Percentiles rank a stretch among this genome's conserved stretches.
Conservation (phyloP, 2,329 filamentous ascomycete species). For the Aspergillus flavus region DNA sequence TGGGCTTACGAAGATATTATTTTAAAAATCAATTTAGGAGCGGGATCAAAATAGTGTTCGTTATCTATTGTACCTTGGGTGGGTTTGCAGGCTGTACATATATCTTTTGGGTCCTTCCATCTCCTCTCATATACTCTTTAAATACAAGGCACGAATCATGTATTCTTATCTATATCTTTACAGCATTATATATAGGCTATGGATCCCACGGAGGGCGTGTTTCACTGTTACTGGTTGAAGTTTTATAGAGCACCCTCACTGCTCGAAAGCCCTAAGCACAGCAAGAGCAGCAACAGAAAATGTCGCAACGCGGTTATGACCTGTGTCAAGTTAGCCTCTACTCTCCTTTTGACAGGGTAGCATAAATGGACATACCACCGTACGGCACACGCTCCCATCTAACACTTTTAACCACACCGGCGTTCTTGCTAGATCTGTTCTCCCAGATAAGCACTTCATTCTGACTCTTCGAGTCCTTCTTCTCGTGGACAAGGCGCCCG, state of each 20-base stretch:
- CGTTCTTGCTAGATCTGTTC: conserved; percentile 21
- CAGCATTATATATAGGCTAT: background rate
- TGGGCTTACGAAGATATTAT: conserved; percentile 18
- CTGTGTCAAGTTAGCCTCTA: conserved; percentile 23
- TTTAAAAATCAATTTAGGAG: conserved; percentile 12
- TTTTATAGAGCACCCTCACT: conserved; percentile 15
- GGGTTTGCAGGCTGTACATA: conserved; percentile 22
- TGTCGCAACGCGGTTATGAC: conserved; percentile 46
- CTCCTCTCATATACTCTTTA: conserved; percentile 20
- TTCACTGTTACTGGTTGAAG: background rate
- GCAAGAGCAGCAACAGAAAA: conserved; percentile 41
- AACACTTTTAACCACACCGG: conserved; percentile 38
- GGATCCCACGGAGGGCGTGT: background rate
- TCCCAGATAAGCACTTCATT: conserved; percentile 44
- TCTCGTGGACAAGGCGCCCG: conserved; percentile 33
- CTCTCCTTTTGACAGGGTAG: background rate
- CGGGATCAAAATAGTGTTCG: conserved; percentile 13
- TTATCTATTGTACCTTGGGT: conserved; percentile 1
- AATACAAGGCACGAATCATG: background rate
- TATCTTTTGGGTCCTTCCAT: conserved; percentile 11
- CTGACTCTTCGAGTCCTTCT: conserved; percentile 31
- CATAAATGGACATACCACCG: conserved; percentile 40
- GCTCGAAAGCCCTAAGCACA: conserved; percentile 41
- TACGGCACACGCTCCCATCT: conserved; percentile 48
- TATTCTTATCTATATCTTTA: background rate